These are phyloP conservation scores for Abortiporus biennis DNA, from an alignment of 1,284 basidiomycete species.

Conservation along the genomic window DNA sequence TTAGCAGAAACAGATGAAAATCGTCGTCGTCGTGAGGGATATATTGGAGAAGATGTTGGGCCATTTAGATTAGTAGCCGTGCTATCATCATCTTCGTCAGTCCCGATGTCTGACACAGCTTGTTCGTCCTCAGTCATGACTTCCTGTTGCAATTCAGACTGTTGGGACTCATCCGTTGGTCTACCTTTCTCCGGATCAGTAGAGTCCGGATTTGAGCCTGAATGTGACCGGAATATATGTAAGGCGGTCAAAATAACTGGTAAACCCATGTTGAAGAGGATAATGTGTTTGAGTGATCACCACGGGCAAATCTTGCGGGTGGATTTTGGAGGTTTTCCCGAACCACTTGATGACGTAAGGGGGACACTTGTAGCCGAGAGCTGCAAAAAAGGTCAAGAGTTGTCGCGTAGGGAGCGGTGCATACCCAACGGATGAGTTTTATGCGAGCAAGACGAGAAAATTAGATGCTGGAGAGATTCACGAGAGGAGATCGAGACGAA, in stretches of 20 bases:
- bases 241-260: constrained; percentile 6
- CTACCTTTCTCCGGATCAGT: constrained; percentile 7
- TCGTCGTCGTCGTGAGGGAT: background rate
- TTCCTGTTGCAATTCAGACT: background rate
- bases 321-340: too few species aligned
- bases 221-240: constrained; percentile 1
- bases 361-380: too few species aligned
- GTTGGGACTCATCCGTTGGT: constrained; percentile 1
- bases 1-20: background rate
- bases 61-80: background rate
- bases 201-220: background rate
- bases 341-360: too few species aligned
- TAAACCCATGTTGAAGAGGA: too few species aligned
- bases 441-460: too few species aligned
- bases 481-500: background rate
- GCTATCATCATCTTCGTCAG: constrained; percentile 2
- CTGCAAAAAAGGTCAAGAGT: too few species aligned
- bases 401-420: too few species aligned
- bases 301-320: too few species aligned
- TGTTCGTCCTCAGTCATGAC: background rate
- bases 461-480: too few species aligned
- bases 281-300: too few species aligned
- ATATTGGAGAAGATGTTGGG: background rate
- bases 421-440: too few species aligned
- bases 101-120: constrained; percentile 1